These are phyloP conservation scores for Phytophthora pistaciae DNA, from an alignment of 352 stramenopile species.

Conservation along the genomic window DNA sequence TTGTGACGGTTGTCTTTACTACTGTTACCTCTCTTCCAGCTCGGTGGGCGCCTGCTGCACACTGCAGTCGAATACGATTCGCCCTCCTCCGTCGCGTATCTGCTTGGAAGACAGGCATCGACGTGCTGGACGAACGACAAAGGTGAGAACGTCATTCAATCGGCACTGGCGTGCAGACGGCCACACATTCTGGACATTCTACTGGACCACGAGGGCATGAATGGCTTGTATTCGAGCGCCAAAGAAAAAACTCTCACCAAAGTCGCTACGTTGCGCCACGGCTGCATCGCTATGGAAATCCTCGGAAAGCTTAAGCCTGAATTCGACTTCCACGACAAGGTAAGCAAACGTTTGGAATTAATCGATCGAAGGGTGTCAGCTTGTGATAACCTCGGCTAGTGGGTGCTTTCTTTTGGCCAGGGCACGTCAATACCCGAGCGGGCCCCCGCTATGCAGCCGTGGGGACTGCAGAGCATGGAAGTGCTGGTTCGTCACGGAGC, in stretches of 20 bases:
- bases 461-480: slow-evolving; percentile 23
- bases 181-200: slow-evolving; percentile 25
- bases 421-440: background rate
- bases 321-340: background rate
- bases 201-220: background rate
- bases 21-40: background rate
- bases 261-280: background rate
- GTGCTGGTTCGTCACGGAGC: slow-evolving; percentile 27
- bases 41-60: slow-evolving; percentile 22
- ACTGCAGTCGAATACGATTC: slow-evolving; percentile 27
- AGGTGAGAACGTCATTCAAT: slow-evolving; percentile 21
- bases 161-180: slow-evolving; percentile 11
- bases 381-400: background rate
- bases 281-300: background rate
- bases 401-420: background rate
- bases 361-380: background rate
- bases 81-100: slow-evolving; percentile 18
- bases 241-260: background rate
- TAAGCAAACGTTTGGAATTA: background rate
- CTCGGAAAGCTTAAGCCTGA: background rate
- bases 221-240: background rate
- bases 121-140: slow-evolving; percentile 17
- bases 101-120: slow-evolving; percentile 11
- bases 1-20: too few species aligned
- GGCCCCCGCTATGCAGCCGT: slow-evolving; percentile 8